These are phyloP conservation scores for Chondrus crispus DNA, from an alignment of 23 red algal species.

Conservation along the genomic window DNA sequence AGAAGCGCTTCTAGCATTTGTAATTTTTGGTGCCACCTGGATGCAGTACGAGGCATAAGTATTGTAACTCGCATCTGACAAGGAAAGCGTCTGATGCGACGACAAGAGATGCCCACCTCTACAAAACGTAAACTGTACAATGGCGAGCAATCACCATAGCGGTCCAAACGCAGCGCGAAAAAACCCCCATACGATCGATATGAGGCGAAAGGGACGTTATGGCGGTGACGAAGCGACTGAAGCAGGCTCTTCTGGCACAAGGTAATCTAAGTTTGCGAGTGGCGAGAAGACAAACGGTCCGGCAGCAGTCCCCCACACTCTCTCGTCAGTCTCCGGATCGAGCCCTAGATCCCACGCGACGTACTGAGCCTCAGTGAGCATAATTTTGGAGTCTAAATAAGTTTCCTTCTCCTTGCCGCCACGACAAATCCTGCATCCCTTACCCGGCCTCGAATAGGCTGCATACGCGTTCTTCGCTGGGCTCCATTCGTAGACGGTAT, in stretches of 20 bases:
- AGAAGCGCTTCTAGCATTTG: no score
- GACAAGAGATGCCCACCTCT: no score
- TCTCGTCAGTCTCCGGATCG: conserved; percentile 79
- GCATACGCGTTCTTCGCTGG: conserved; percentile 31
- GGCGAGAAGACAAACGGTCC: conserved; percentile 90
- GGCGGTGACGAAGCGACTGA: not conserved
- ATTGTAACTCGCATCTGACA: no score
- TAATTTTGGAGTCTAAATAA: conserved; percentile 72
- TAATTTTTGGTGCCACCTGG: no score
- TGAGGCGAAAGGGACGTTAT: no score
- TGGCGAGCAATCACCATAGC: no score
- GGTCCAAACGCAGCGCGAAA: no score
- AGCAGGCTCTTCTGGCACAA: conserved; percentile 52
- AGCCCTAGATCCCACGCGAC: conserved; percentile 80
- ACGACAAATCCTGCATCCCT: conserved; percentile 75
- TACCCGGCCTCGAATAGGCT: conserved; percentile 70
- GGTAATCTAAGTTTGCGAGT: conserved; percentile 51
- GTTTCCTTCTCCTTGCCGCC: conserved; percentile 49
- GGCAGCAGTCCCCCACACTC: conserved; percentile 77
- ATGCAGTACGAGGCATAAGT: no score
- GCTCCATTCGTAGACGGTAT: conserved; percentile 74
- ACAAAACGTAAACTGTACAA: no score
- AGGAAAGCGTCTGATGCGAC: no score
- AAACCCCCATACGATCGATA: no score
- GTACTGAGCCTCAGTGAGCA: conserved; percentile 53